Conservation (phyloP, 371 early-diverging fungal species). For the Paraphysoderma sedebokerense region DNA sequence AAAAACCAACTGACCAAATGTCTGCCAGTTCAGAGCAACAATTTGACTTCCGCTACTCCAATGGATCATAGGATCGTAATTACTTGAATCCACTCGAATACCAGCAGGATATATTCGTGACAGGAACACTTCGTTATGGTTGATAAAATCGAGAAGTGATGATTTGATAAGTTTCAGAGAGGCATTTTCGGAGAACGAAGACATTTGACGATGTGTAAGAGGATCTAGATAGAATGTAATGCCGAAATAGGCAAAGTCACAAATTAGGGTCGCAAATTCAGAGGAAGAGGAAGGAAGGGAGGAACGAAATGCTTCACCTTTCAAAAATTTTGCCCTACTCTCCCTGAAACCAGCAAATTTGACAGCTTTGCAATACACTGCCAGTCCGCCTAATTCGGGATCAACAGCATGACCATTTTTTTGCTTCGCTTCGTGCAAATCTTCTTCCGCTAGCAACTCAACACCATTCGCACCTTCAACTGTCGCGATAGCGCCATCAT, state of each 20-base stretch:
- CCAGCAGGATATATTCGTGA: constrained; percentile 56
- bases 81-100: constrained; percentile 47
- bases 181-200: constrained; percentile 43
- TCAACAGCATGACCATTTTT: too few species aligned
- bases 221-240: too few species aligned
- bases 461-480: too few species aligned
- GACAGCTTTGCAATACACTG: neutral
- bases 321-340: too few species aligned
- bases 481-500: too few species aligned
- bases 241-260: too few species aligned
- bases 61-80: constrained; percentile 53
- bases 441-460: too few species aligned
- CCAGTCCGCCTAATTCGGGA: neutral
- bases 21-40: constrained; percentile 74
- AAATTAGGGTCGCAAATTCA: too few species aligned
- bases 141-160: constrained; percentile 18
- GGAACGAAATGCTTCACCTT: too few species aligned
- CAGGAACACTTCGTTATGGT: constrained; percentile 29
- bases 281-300: too few species aligned
- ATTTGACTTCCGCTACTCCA: constrained; percentile 62
- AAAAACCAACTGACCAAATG: constrained; percentile 10
- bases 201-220: constrained; percentile 45
- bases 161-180: constrained; percentile 15
- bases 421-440: too few species aligned
- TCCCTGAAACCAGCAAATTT: too few species aligned